Percentiles rank a stretch among this genome's conserved stretches.
Conservation (phyloP, 2,329 filamentous ascomycete species). For the Coniochaeta prunicola region DNA sequence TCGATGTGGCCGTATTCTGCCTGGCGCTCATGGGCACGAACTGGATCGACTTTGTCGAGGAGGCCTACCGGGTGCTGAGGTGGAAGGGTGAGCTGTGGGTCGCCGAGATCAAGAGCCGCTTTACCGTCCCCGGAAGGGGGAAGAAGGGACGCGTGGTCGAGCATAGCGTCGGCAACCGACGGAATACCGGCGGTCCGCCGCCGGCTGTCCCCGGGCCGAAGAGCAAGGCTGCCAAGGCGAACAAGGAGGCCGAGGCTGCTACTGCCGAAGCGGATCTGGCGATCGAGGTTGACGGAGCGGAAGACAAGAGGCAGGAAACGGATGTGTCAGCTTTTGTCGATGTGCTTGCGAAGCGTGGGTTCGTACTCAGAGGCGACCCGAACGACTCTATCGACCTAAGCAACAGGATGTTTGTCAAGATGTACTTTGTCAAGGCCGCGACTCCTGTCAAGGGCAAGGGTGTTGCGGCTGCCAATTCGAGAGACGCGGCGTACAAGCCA, state of each 20-base stretch:
- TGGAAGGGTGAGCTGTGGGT: slow-evolving; percentile 97
- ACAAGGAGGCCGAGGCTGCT: slow-evolving; percentile 40
- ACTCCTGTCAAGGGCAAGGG: slow-evolving; percentile 71
- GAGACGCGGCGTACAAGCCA: slow-evolving; percentile 25
- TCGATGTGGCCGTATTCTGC: slow-evolving; percentile 91
- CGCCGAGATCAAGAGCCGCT: slow-evolving; percentile 92
- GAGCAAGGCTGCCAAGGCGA: slow-evolving; percentile 38
- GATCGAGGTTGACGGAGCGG: slow-evolving; percentile 63
- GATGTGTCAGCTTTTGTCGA: slow-evolving; percentile 84
- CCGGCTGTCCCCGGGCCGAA: slow-evolving; percentile 29
- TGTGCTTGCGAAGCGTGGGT: slow-evolving; percentile 72
- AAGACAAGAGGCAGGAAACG: slow-evolving; percentile 62
- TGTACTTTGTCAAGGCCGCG: slow-evolving; percentile 86
- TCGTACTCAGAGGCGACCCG: slow-evolving; percentile 66
- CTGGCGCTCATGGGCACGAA: slow-evolving; percentile 98
- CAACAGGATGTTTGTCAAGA: slow-evolving; percentile 98
- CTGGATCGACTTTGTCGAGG: slow-evolving; percentile 94
- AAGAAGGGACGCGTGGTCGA: slow-evolving; percentile 42
- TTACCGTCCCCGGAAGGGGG: slow-evolving; percentile 46
- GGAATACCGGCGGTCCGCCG: slow-evolving; percentile 36
- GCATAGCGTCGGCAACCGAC: slow-evolving; percentile 66
- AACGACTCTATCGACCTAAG: slow-evolving; percentile 63
- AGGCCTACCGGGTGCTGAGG: slow-evolving; percentile 84
- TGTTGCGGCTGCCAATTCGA: slow-evolving; percentile 44
- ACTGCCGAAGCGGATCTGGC: slow-evolving; percentile 49